A percentile compares a stretch with the other conserved stretches of the same genome.
Conservation (phyloP, 1,284 basidiomycete genomes). For the Microbotryum scabiosae region DNA sequence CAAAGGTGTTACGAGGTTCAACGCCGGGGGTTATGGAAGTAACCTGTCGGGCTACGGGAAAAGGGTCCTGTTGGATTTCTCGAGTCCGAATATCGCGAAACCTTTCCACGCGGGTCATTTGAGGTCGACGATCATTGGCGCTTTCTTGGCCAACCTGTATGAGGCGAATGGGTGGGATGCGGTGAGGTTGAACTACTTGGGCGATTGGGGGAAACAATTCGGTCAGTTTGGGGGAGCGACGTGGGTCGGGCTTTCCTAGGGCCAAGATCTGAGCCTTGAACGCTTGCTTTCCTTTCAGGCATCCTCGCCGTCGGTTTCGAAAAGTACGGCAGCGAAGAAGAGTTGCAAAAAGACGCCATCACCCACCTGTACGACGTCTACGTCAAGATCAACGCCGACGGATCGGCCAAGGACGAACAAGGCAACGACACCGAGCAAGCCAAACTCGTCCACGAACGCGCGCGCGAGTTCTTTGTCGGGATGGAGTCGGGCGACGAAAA, state of each 20-base stretch:
- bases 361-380: constrained; percentile 93
- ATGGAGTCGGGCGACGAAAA: constrained; percentile 91
- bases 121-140: constrained; percentile 94
- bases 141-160: constrained; percentile 86
- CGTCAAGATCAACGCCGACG: constrained; percentile 85
- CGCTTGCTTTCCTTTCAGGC: constrained; percentile 51
- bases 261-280: background rate
- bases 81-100: constrained; percentile 96
- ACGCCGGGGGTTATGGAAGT: constrained; percentile 51
- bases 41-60: constrained; percentile 54
- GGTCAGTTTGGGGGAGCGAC: constrained; percentile 30
- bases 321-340: constrained; percentile 77
- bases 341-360: constrained; percentile 80
- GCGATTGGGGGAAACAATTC: constrained; percentile 47
- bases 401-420: constrained; percentile 36
- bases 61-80: constrained; percentile 75
- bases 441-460: constrained; percentile 62
- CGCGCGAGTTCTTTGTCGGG: constrained; percentile 83
- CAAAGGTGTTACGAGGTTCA: constrained; percentile 28
- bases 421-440: constrained; percentile 40
- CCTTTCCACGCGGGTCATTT: constrained; percentile 97
- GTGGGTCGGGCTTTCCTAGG: constrained; percentile 52
- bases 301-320: constrained; percentile 88
- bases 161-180: constrained; percentile 91
- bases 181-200: constrained; percentile 75